A percentile compares a stretch with the other conserved stretches of the same genome.
Conservation (phyloP, 805 yeast species). For the Lachancea sp. region DNA sequence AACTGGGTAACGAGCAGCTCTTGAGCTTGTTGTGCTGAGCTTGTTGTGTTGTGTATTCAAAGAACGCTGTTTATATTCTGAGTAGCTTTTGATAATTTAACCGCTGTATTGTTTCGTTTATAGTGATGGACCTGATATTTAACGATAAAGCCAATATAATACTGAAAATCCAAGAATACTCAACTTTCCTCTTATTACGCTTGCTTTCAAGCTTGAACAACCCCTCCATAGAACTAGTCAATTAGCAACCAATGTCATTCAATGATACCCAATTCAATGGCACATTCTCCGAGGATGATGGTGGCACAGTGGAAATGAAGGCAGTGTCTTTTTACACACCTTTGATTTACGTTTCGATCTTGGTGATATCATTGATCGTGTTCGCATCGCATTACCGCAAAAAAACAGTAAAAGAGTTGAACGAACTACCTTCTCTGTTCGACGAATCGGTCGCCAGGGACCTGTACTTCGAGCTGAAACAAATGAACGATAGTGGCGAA, state of each 20-base stretch:
- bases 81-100: background rate
- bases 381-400: slow-evolving; percentile 68
- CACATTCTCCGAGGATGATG: slow-evolving; percentile 13
- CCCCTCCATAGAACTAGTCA: no score
- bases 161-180: no score
- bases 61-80: no score
- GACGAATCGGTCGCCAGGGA: slow-evolving; percentile 59
- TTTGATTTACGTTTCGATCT: slow-evolving; percentile 61
- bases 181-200: no score
- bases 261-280: slow-evolving; percentile 10
- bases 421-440: slow-evolving; percentile 66
- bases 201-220: no score
- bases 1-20: no score
- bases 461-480: slow-evolving; percentile 54
- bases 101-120: no score
- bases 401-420: slow-evolving; percentile 43
- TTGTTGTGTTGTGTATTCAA: no score
- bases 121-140: no score
- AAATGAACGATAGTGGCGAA: slow-evolving; percentile 30
- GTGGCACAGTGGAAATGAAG: slow-evolving; percentile 31
- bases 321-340: slow-evolving; percentile 62
- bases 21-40: no score
- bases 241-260: slow-evolving; percentile 2
- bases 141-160: no score
- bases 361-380: slow-evolving; percentile 57